Evolutionary conservation across 2,329 filamentous ascomycete species (phyloP), one percentile per base, ranked within the genome.

Genomic region (Lasiodiplodia sp.): DNA sequence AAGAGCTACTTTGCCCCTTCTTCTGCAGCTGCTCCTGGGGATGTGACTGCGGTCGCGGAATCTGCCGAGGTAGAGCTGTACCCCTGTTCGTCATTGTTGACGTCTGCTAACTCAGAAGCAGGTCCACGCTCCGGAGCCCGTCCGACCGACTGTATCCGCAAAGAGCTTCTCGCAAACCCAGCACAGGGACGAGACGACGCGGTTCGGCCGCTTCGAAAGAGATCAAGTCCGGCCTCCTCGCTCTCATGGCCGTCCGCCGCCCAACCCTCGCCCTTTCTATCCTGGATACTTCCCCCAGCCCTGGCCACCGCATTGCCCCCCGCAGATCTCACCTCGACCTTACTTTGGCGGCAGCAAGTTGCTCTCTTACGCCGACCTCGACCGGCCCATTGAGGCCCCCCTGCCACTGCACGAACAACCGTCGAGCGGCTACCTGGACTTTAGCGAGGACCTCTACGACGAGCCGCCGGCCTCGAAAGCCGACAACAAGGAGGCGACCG

Each of bases 401-500:
- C 49, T 66, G 12, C 16, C 51, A 5, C 12, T 25, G 14, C 37
- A 47, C 21, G 6, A 18, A 12, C 51, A 49, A 2, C 51, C 52
- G 6, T 34, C 52, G 18, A 8, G 16, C 64, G 38, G 53, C 25
- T 23, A 47, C 52, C 5, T 38, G 8, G 28, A 31, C 31, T 64
- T 64, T 23, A 38, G 11, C n/a, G 60, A 64, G 23, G 31, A 38
- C 47, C 60, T 64, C 18, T 64, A 64, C 47, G 60, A 64, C 6
- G 60, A 64, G 8, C 44, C 51, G n/a, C 11, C 60, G 18, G 8
- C 60, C 8, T 38, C 10, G 4, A 49, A 47, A 12, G 40, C 6
- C n/a, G 14, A 52, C 11, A 4, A 49, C 10, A 7, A 25, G 11
- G 11, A 47, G 12, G 25, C 37, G 16, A 23, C 37, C 16, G 10